Conservation (phyloP, 257 asterid species). For the Eustoma russellianum region DNA sequence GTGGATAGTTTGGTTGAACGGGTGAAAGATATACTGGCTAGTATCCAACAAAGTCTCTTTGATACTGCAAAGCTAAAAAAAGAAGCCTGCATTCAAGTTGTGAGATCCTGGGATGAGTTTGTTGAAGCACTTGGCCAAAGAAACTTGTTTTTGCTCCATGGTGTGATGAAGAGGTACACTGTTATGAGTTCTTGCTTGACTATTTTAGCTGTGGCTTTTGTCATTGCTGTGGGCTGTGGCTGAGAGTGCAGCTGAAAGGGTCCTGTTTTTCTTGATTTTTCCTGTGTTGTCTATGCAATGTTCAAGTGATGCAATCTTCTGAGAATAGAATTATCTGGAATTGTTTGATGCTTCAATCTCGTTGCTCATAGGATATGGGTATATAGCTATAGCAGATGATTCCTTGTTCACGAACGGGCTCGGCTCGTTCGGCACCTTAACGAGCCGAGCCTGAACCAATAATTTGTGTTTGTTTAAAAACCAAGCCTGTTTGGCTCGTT, state of each 20-base stretch:
- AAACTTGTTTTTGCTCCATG: conserved; percentile 89
- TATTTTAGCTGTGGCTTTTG: not conserved
- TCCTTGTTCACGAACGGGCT: no score
- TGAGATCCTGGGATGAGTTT: conserved; percentile 75
- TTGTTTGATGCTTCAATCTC: no score
- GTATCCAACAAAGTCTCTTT: conserved; percentile 58
- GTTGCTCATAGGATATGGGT: no score
- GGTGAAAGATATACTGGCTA: conserved; percentile 47
- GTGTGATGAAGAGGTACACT: conserved; percentile 83
- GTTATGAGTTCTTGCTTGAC: not conserved
- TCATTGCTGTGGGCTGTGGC: no score
- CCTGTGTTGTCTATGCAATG: not conserved
- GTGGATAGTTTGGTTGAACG: conserved; percentile 44
- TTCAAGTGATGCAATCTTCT: no score
- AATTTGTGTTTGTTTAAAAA: no score
- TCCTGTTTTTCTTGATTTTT: not conserved
- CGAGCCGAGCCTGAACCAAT: no score
- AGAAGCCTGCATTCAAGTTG: conserved; percentile 67
- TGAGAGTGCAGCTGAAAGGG: no score
- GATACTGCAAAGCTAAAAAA: conserved; percentile 65
- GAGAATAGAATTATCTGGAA: no score
- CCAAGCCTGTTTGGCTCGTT: no score
- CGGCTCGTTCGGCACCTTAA: no score
- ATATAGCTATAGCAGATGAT: no score
- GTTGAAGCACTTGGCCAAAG: conserved; percentile 58